Conservation (phyloP, 2,329 filamentous ascomycete genomes). For the Phyllachora maydis region DNA sequence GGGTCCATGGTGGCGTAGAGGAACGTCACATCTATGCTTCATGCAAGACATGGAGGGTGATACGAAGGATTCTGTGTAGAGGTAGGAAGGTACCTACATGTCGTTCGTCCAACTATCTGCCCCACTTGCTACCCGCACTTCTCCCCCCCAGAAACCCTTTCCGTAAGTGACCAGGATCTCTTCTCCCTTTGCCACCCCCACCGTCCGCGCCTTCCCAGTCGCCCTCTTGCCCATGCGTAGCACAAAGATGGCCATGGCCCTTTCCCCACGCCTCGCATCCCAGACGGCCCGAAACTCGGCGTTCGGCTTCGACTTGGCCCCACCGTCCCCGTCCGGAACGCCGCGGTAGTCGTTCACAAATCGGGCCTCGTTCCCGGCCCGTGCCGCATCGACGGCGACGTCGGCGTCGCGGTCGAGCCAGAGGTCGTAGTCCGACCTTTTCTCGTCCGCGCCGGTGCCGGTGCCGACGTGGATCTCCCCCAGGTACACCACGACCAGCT, state of each 20-base stretch:
- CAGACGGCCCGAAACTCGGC: slow-evolving; percentile 38
- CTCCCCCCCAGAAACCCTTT: slow-evolving; percentile 49
- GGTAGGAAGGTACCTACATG: slow-evolving; percentile 1
- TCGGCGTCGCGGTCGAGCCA: slow-evolving; percentile 35
- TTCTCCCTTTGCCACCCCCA: slow-evolving; percentile 30
- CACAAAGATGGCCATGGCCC: slow-evolving; percentile 37
- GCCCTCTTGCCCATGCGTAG: slow-evolving; percentile 19
- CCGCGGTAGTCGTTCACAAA: slow-evolving; percentile 50
- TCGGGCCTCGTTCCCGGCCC: slow-evolving; percentile 38
- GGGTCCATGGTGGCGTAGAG: too few relatives aligned
- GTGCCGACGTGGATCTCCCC: slow-evolving; percentile 30
- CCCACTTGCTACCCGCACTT: too few relatives aligned
- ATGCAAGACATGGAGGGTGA: too few relatives aligned
- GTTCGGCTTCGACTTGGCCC: slow-evolving; percentile 21
- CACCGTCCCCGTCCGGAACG: too few relatives aligned
- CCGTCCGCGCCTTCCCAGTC: slow-evolving; percentile 10
- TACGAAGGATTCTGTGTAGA: slow-evolving; percentile 1
- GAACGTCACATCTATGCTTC: too few relatives aligned
- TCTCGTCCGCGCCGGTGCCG: slow-evolving; percentile 5
- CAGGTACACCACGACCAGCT: slow-evolving; percentile 39
- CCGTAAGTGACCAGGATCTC: slow-evolving; percentile 48
- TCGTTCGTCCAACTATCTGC: too few relatives aligned
- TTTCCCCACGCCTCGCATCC: slow-evolving; percentile 27
- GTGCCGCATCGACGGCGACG: slow-evolving; percentile 38
- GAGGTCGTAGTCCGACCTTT: slow-evolving; percentile 40